Conservation (phyloP, 371 early-diverging fungal species). For the Phascolomyces articulosus region DNA sequence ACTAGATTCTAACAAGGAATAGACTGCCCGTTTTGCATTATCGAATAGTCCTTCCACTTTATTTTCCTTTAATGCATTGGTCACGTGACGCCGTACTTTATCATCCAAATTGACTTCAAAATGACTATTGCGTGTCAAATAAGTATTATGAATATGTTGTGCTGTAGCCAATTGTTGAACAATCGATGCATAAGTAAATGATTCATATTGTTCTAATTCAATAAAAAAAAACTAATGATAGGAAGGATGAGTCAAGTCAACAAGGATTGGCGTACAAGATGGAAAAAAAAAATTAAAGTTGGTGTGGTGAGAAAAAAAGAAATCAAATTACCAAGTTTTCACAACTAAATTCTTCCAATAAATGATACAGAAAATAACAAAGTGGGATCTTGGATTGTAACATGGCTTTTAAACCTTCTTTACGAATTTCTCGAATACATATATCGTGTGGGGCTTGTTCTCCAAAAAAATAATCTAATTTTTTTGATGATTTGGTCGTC, state of each 20-base stretch:
- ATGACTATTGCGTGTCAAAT: constrained; percentile 50
- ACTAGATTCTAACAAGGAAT: constrained; percentile 52
- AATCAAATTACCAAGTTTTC: constrained; percentile 55
- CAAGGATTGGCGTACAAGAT: too few species aligned
- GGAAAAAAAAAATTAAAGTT: constrained; percentile 6
- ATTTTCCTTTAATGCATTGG: constrained; percentile 30
- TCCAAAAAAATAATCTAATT: constrained; percentile 57
- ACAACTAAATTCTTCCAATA: constrained; percentile 57
- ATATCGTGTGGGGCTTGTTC: constrained; percentile 51
- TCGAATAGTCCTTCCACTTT: constrained; percentile 43
- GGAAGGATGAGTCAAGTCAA: too few species aligned
- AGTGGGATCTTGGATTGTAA: constrained; percentile 56
- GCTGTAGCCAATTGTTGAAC: constrained; percentile 54
- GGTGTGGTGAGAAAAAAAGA: background rate
- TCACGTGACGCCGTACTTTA: constrained; percentile 42
- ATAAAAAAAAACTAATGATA: constrained; percentile 57
- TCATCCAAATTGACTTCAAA: constrained; percentile 68
- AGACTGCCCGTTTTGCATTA: constrained; percentile 55
- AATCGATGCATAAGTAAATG: constrained; percentile 33
- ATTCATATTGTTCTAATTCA: constrained; percentile 62
- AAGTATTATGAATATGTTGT: constrained; percentile 56
- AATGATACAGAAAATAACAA: constrained; percentile 58
- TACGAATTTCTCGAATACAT: constrained; percentile 52
- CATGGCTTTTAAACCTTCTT: constrained; percentile 59
- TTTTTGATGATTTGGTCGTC: constrained; percentile 39